These are phyloP conservation scores for Suillus americanus DNA, from an alignment of 768 basidiomycete species.

Conservation along the genomic window DNA sequence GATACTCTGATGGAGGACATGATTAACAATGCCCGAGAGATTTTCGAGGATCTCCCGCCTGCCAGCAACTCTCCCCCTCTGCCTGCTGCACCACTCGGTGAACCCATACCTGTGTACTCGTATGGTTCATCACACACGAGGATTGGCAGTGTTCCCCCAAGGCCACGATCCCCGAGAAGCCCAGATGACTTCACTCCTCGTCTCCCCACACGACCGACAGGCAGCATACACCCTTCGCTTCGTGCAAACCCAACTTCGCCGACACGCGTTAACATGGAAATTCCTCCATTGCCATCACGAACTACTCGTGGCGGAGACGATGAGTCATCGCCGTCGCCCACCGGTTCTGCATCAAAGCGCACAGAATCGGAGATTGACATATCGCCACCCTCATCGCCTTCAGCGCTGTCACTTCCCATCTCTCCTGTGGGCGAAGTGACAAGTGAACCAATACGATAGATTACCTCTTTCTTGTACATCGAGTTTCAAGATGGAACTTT, in stretches of 20 bases:
- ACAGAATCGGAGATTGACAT: conserved; percentile 11
- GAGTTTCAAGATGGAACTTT: background rate
- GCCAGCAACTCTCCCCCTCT: conserved; percentile 61
- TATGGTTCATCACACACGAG: conserved; percentile 77
- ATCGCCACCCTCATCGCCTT: conserved; percentile 23
- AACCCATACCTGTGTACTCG: conserved; percentile 51
- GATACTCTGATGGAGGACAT: conserved; percentile 84
- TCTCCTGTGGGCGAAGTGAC: background rate
- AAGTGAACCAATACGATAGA: background rate
- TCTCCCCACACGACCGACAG: conserved; percentile 64
- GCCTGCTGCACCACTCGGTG: conserved; percentile 69
- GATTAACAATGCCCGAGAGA: conserved; percentile 62
- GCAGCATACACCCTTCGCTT: conserved; percentile 78
- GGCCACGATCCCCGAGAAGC: conserved; percentile 20
- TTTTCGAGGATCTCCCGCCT: conserved; percentile 60
- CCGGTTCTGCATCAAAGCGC: conserved; percentile 1
- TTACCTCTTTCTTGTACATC: background rate
- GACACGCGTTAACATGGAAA: conserved; percentile 36
- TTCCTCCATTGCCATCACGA: conserved; percentile 29
- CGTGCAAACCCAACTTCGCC: conserved; percentile 55
- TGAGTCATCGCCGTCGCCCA: conserved; percentile 9
- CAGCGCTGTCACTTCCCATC: conserved; percentile 9
- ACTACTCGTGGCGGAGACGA: conserved; percentile 26
- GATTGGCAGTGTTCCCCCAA: conserved; percentile 46
- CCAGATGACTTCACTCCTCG: conserved; percentile 73